Base-by-base conservation (phyloP, 768 basidiomycete genomes). In the Tubosaeta sp. region DNA sequence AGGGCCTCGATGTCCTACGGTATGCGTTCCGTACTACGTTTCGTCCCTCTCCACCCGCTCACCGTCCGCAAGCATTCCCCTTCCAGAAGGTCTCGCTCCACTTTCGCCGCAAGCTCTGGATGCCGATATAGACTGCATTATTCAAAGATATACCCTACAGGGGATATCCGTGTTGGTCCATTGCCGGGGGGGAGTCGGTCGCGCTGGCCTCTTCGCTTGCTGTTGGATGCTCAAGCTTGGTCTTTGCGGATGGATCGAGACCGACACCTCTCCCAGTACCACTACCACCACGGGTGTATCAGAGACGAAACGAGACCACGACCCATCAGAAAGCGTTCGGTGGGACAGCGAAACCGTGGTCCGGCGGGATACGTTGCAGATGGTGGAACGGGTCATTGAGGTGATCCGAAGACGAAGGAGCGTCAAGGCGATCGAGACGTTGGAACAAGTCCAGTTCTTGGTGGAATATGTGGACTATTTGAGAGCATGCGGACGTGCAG, bases 211-310 rank as follows among this genome's bases (percentile, higher is more conserved):
- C 25, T 77, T 97, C 42, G 94, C 93, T 2, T 91, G 87, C 59
- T 92, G 89, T 62, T 97, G 95, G 95, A 78, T 90, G 65, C 76
- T 95, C 53, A 91, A 90, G 67, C 83, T 97, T 55, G 95, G 94
- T 5, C 76, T 97, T n/a, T 95, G 80, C 62, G 89, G 83, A 26
- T 88, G 81, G 84, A 71, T 79, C 50, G 71, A 74, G 27, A 59
- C 55, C 44, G 59, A 63, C 42, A 10, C 51, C 7, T 9, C 49
- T n/a, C 46, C 55, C 11, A 49, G 16, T 29, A 5, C 52, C 16
- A n/a, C 32, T 11, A 31, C 34, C 14, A 10, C 50, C 14, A 31
- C 42, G 8, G 48, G 13, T 6, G 72, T 56, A 32, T 6, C 12
- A n/a, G 60, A 58, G 33, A 38, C 42, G 8, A 56, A 48, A 35